Base-by-base conservation (phyloP, 2,329 filamentous ascomycete species). In the Lecanicillium sp. region DNA sequence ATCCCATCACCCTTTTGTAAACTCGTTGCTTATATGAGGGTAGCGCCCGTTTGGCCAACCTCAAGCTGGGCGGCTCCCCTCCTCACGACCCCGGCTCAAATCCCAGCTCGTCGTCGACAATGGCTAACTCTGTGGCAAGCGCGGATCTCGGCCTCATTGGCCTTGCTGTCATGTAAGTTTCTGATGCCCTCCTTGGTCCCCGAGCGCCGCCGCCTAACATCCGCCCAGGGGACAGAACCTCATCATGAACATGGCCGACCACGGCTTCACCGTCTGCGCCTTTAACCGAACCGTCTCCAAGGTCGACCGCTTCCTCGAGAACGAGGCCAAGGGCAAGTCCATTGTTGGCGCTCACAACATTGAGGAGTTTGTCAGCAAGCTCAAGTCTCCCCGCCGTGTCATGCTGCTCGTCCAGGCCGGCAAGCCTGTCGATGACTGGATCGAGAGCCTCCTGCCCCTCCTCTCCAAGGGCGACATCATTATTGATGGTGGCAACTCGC, bases 361-460 rank as follows among this genome's bases (percentile, higher is more conserved):
- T 64, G 78, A 95, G 75, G 92, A 98, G 69, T 96, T 98, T 64
- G 79, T 90, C 61, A 70, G 79, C 68, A 96, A 96, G 80, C 85
- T 98, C 65, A 97, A 97, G 87, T 87, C 78, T 59, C 92, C 92
- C 59, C 87, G 92, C 58, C 85, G 89, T 58, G 80, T 98, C 69
- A 98, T 98, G 92, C 80, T 98, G 59, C 84, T 98, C 54, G 92
- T 98, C 71, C 94, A 96, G 84, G 92, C 92, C 56, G 92, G 92
- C 61, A 86, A 92, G 76, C 84, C 92, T 48, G 92, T 98, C 54
- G 92, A 98, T 65, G 87, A 95, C 74, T 97, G 95, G 83, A 97
- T 98, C 60, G 88, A 96, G 78, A 81, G 82, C 54, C 83, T 98
- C 51, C 76, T 97, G 46, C 87, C 84, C 50, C 79, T 85, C 61